Base-by-base conservation (phyloP, 1,284 basidiomycete genomes). In the Mrakiaceae sp. region DNA sequence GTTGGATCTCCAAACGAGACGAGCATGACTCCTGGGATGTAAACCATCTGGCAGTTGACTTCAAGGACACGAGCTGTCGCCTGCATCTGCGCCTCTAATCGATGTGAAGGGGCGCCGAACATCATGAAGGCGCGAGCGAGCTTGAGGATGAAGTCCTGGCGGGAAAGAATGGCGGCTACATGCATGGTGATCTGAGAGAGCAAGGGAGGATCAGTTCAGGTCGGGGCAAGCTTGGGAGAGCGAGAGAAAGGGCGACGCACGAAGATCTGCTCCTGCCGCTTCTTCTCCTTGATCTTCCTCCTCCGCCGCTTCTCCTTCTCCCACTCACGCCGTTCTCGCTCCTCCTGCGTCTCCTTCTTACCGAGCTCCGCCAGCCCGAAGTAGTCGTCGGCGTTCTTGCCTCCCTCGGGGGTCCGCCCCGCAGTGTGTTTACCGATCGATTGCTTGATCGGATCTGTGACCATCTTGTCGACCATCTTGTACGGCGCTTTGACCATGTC, bases 101-200 rank as follows among this genome's bases (percentile, higher is more conserved):
- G 85, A 75, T 95, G 90, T 2, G 86, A 85, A n/a, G 92, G 91
- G 2, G 86, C 88, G 59, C 55, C 57, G 16, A 64, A 53, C 90
- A 93, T 93, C 90, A 95, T 94, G 79, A 96, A 83, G 7, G 90
- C 86, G 56, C 91, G 83, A 14, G 87, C 83, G 51, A 95, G 82
- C 79, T 95, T 95, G 74, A 94, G 78, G 66, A 96, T 81, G 77
- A 95, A 95, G 69, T 93, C 87, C 74, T 95, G 90, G 16, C 93
- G 82, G 70, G 87, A 84, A 58, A 94, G 80, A 69, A 94, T 87
- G 65, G 87, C 86, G 2, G 90, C 90, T 27, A 94, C 87, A 72
- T 94, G 91, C 70, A 87, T 87, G 50, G 91, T 92, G 69, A 94
- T 93, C 87, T 89, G 71, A 47, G 14, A 27, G 48, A 47, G 60